Evolutionary conservation across 768 basidiomycete genomes (phyloP), one percentile per base, ranked within the genome.

Genomic region (Strobilomyces echinocephalus): DNA sequence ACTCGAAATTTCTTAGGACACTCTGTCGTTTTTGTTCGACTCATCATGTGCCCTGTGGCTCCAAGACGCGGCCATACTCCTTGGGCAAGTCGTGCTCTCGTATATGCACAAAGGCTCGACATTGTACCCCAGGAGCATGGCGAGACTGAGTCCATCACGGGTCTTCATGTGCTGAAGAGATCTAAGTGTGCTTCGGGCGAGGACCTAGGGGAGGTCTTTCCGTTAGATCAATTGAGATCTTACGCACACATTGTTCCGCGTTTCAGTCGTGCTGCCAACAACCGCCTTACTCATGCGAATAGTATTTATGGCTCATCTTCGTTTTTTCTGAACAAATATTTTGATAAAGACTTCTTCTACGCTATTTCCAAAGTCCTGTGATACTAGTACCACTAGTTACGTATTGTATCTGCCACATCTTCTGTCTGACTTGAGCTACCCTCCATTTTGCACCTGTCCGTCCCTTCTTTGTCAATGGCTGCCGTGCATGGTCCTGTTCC

Each of bases 301-400:
- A 28, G 43, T 5, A 39, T 52, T 3, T 20, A 52, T 1, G 0
- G 14, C 5, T 52, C 36, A 3, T 9, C n/a, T 5, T 31, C 12
- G 0, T 52, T 52, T 24, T 30, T 46, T 16, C 8, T 52, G 38
- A 35, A 35, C 11, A 35, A 4, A 15, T 35, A 35, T 10, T 35
- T 35, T 10, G 11, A 35, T 15, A 35, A 52, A 52, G 51, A 52
- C 14, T 52, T 52, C 30, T 52, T 52, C 14, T 52, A 39, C 11
- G 15, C 51, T n/a, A 9, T 46, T 2, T 52, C 51, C 5, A n/a
- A 24, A 9, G 42, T 38, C 28, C 2, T 51, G 26, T 43, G 20
- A 24, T 41, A n/a, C n/a, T n/a, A n/a, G n/a, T n/a, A n/a, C n/a
- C n/a, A n/a, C n/a, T n/a, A n/a, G n/a, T n/a, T n/a, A n/a, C n/a